A percentile compares a stretch with the other conserved stretches of the same genome.
Conservation (phyloP, 768 basidiomycete genomes). For the Lentinula guzmanii region DNA sequence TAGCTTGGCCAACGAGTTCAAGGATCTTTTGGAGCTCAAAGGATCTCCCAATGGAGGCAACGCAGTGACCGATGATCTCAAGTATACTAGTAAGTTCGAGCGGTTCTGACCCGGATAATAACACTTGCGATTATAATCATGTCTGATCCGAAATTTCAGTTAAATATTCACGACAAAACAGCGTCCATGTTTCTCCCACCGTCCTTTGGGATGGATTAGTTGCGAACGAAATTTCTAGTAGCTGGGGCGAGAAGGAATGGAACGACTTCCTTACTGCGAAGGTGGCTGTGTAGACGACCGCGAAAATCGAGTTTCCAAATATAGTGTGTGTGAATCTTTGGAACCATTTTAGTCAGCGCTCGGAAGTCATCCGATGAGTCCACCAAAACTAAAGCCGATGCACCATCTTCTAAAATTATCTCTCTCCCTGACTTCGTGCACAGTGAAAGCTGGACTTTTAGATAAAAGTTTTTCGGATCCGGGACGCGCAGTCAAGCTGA, state of each 20-base stretch:
- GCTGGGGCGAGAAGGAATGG: constrained; percentile 84
- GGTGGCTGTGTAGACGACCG: constrained; percentile 28
- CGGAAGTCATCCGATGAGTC: background rate
- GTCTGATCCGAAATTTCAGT: constrained; percentile 36
- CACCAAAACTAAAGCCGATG: too few species aligned
- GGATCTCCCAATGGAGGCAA: constrained; percentile 70
- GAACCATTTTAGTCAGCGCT: background rate
- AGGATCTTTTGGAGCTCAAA: constrained; percentile 58
- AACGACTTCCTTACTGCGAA: constrained; percentile 61
- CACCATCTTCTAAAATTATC: too few species aligned
- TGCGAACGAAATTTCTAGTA: constrained; percentile 68
- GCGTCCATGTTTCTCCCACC: constrained; percentile 88
- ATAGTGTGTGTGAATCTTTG: too few species aligned
- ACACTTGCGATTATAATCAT: background rate
- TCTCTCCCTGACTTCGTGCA: too few species aligned
- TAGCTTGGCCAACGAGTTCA: constrained; percentile 45
- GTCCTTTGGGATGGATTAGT: constrained; percentile 72
- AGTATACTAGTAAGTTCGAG: constrained; percentile 71
- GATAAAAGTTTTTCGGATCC: too few species aligned
- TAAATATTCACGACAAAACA: constrained; percentile 87
- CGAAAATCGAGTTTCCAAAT: background rate
- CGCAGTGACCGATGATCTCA: constrained; percentile 80
- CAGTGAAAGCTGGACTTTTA: too few species aligned
- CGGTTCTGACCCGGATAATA: background rate
- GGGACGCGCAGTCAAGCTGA: too few species aligned